Base-by-base conservation (phyloP, 2,329 filamentous ascomycete genomes). In the Penicillium sp. region DNA sequence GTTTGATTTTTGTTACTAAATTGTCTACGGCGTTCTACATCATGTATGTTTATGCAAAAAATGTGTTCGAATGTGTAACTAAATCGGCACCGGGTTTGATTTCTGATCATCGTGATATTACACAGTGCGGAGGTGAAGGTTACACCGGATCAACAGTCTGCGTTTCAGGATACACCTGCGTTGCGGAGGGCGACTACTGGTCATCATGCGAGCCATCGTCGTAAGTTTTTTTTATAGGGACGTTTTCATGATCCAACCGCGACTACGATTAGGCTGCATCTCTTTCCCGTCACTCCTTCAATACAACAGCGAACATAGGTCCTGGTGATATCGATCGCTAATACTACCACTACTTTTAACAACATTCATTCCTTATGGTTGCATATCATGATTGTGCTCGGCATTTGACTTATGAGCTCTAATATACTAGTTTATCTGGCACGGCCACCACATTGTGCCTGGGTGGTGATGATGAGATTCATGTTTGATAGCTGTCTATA, bases 111-210 rank as follows among this genome's bases (percentile, higher is more conserved):
- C n/a, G 20, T 43, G 30, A 35, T 35, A 35, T 16, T 9, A 16
- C 23, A 30, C 14, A 57, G 55, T 57, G 55, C 50, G 55, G 55
- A 28, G 55, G 55, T 24, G 24, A 53, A 35, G 55, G 55, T 28
- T 57, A 57, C 43, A 57, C 45, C 23, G 55, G 55, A 24, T 57
- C 55, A 35, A 57, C 55, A 14, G 45, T 48, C 14, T 57, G 55
- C 35, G 43, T 20, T 14, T 49, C 55, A 12, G 49, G 49, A 42
- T 49, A 52, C 7, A 52, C 12, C 3, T 57, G 55, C 28, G 55
- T 57, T 9, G 46, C 45, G 21, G 24, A 24, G 5, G 46, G 55
- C 38, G 43, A 45, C n/a, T 57, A 53, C 18, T 57, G 55, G 55
- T 57, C 55, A 21, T 57, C 55, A 21, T 57, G 55, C 38, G 42